phyloP scores from a whole-genome alignment of 805 yeast genomes.

The Yamadazyma kitorensis region DNA sequence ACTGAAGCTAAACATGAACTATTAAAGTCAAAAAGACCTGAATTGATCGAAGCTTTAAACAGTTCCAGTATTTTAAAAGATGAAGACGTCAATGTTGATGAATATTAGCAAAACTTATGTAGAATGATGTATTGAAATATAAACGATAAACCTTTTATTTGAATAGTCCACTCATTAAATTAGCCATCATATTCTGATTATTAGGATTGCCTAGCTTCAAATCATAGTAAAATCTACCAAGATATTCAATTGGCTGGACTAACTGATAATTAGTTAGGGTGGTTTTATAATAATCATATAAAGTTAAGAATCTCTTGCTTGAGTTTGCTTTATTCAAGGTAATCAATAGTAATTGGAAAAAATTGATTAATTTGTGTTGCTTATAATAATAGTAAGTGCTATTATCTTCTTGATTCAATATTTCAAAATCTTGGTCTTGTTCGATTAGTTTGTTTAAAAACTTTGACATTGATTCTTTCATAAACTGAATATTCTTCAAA shows the following conservation, averaged over 20 bases:
- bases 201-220: constrained; percentile 43
- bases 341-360: constrained; percentile 62
- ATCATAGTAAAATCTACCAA: constrained; percentile 64
- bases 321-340: constrained; percentile 50
- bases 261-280: constrained; percentile 34
- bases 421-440: constrained; percentile 13
- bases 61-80: constrained; percentile 50
- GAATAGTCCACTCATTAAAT: constrained; percentile 62
- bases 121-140: neutral
- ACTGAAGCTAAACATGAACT: constrained; percentile 65
- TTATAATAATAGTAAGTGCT: constrained; percentile 36
- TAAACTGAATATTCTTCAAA: constrained; percentile 63
- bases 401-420: constrained; percentile 12
- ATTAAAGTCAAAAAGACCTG: constrained; percentile 56
- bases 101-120: constrained; percentile 4
- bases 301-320: constrained; percentile 50
- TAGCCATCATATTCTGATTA: constrained; percentile 45
- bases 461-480: constrained; percentile 30
- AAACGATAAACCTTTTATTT: no score
- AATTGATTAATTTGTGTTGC: constrained; percentile 52
- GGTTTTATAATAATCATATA: constrained; percentile 49
- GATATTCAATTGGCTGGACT: constrained; percentile 44
- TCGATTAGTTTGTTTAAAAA: constrained; percentile 17
- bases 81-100: constrained; percentile 11
- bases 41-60: constrained; percentile 61